Base-by-base conservation (phyloP, 140 eudicot species). In the Bidens hawaiensis region DNA sequence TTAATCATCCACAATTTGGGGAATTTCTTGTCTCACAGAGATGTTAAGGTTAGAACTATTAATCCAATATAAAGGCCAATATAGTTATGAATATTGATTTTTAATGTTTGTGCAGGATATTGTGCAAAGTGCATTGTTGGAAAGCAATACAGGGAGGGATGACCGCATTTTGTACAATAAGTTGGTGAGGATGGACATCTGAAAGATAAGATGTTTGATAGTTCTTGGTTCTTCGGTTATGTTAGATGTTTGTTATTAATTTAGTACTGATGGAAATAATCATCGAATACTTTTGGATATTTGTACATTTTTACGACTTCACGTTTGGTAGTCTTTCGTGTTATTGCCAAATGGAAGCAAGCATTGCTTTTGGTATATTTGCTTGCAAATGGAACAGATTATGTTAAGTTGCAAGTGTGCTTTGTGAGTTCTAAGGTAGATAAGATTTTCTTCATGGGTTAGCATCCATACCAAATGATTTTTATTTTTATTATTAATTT, bases 1-100 rank as follows among this genome's bases (percentile, higher is more conserved):
- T 55, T 83, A 72, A 82, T 90, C 58, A 80, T 90, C 68, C 97
- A 90, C 60, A 86, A 76, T 75, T 78, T 90, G 60, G 94, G 97
- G 64, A 84, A 81, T 41, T 86, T 78, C 64, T 77, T 83, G 56
- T 71, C 97, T 1, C 85, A 90, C 64, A 76, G 95, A 66, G 97
- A 90, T 54, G 94, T 83, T 55, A 90, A 90, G 97, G 97, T 53
- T 53, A 53, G 60, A 53, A 28, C 16, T 30, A 55, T 30, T n/a
- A 16, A n/a, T 42, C 6, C 14, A 1, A 9, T 54, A 27, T 5
- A 30, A 28, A 28, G 41, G 38, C 28, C 16, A 28, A n/a, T 3
- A 27, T n/a, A 15, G 15, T 7, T 16, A 55, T 16, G 23, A 28
- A 55, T 46, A 5, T 46, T 69, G 40, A 56, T 51, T 38, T 52